Percentiles rank a stretch among this genome's conserved stretches.
Evolutionary conservation across 352 stramenopile genomes (phyloP).

Genomic region (Phytopythium kandeliae): DNA sequence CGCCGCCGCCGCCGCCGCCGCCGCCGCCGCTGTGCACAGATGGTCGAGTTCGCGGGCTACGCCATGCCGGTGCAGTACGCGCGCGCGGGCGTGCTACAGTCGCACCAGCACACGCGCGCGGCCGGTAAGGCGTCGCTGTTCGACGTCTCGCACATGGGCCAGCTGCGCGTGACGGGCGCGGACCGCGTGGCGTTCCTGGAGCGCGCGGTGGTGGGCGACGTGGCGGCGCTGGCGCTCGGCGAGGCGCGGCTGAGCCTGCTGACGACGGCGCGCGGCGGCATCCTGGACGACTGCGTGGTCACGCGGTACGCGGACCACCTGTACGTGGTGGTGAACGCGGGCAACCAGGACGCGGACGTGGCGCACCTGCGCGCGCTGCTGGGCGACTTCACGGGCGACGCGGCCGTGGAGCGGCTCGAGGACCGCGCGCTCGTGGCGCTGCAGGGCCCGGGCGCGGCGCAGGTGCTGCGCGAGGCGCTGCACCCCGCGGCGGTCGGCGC

Average conservation of each 20-base stretch:
- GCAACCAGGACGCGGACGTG: slow-evolving; percentile 96
- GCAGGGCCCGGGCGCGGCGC: slow-evolving; percentile 91
- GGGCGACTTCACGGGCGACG: slow-evolving; percentile 87
- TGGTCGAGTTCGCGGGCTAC: slow-evolving; percentile 97
- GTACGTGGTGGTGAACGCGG: slow-evolving; percentile 97
- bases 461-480: slow-evolving; percentile 73
- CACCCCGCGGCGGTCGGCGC: slow-evolving; percentile 77
- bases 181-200: slow-evolving; percentile 96
- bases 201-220: slow-evolving; percentile 93
- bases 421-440: slow-evolving; percentile 94
- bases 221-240: slow-evolving; percentile 81
- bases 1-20: too few species aligned
- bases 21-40: too few species aligned
- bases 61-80: slow-evolving; percentile 96
- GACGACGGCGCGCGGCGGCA: slow-evolving; percentile 94
- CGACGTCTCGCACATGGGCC: slow-evolving; percentile 99
- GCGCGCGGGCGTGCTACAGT: slow-evolving; percentile 94
- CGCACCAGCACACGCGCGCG: slow-evolving; percentile 78
- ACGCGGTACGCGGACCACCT: slow-evolving; percentile 92
- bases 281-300: slow-evolving; percentile 98
- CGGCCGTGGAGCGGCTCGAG: slow-evolving; percentile 91
- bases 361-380: slow-evolving; percentile 90
- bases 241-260: slow-evolving; percentile 93
- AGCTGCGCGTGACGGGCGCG: slow-evolving; percentile 90
- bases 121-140: slow-evolving; percentile 89